Conservation (phyloP, 2,329 filamentous ascomycete species). For the Tolypocladium paradoxum region DNA sequence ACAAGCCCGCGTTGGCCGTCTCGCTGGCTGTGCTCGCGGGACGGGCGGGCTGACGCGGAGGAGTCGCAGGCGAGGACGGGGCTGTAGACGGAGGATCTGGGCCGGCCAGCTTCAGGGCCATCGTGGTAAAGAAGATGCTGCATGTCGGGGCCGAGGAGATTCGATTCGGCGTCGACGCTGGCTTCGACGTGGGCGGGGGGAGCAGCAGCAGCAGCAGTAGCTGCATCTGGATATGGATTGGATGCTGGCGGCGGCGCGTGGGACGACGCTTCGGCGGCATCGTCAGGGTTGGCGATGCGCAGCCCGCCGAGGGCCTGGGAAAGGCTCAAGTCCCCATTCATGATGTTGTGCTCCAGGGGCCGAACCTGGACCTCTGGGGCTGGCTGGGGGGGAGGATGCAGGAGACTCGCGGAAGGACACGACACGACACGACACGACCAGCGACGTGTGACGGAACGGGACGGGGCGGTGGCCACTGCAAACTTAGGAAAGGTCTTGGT, state of each 20-base stretch:
- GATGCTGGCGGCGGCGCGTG: not conserved
- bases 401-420: not conserved
- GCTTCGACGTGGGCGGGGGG: not conserved
- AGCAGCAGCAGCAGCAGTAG: constrained; percentile 6
- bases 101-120: constrained; percentile 8
- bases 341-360: constrained; percentile 31
- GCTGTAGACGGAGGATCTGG: constrained; percentile 36
- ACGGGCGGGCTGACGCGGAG: constrained; percentile 24
- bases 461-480: not conserved
- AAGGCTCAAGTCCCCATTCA: constrained; percentile 89
- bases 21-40: constrained; percentile 58
- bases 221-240: constrained; percentile 3
- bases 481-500: not conserved
- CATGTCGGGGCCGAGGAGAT: not conserved
- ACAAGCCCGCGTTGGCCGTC: constrained; percentile 23
- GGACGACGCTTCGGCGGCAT: constrained; percentile 34
- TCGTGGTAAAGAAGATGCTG: not conserved
- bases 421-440: not conserved
- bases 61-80: constrained; percentile 3
- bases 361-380: constrained; percentile 13
- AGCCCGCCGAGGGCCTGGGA: constrained; percentile 87
- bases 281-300: constrained; percentile 93
- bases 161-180: constrained; percentile 9
- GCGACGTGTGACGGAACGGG: constrained; percentile 1
- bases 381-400: constrained; percentile 1